Base-by-base conservation (phyloP, 495 filamentous ascomycete species). In the Halenospora varia region DNA sequence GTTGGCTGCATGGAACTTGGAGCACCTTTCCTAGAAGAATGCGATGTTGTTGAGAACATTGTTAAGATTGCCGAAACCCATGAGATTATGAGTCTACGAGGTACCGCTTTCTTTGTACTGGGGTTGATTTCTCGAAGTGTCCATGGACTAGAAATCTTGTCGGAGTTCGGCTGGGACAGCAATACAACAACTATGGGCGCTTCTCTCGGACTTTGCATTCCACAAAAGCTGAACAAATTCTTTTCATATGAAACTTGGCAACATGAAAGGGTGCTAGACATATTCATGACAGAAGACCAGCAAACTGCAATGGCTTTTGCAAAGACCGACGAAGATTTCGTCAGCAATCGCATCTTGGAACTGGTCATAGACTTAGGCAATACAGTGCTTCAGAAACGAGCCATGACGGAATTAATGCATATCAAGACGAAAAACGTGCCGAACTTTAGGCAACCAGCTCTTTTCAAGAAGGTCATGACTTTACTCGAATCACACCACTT, bases 1-100 rank as follows among this genome's bases (percentile, higher is more conserved):
- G 91, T 98, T 47, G 94, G 94, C 0, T 96, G 91, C 2, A 98
- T 98, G 95, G 92, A 96, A 63, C 83, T 97, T 25, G 94, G 95
- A 1, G 94, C 92, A 0, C 89, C 90, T 0, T 98, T 98, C 70
- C 78, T 98, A 2, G 90, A 93, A 68, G 86, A 86, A 53, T 84
- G 84, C 44, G 88, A 96, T 56, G 89, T 97, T 25, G 88, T 97
- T 23, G 80, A 85, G 66, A 81, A 84, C 55, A 91, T 97, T 45
- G 83, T 97, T 52, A 75, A 80, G 62, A 96, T 98, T 68, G 95
- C 94, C 2, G 85, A 95, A 64, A 76, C 74, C 58, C 91, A 92
- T 41, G 86, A 90, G 59, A 89, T 97, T 18, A 83, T 97, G 79
- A 93, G 88, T 25, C 79, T 97, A 70, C 83, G 95, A 62, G 94